Conservation (phyloP, 2,329 filamentous ascomycete genomes). For the Aureobasidium musti region DNA sequence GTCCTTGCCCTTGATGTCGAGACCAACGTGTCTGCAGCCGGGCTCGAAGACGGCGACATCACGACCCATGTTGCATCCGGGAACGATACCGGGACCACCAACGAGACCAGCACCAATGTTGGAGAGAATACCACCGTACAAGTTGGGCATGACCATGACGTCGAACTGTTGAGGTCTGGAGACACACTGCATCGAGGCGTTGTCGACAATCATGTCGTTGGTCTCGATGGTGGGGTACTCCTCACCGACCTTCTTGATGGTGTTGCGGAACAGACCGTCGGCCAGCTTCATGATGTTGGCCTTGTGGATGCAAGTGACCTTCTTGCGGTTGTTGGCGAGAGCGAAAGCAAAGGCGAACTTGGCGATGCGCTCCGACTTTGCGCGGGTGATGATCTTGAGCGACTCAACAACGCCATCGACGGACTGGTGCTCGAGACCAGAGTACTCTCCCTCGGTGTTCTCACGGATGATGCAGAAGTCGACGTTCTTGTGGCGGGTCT, state of each 20-base stretch:
- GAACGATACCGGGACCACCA: conserved; percentile 93
- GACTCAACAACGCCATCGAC: conserved; percentile 96
- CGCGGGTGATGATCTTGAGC: conserved; percentile 99
- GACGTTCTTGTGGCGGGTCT: conserved; percentile 95
- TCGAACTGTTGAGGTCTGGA: conserved; percentile 97
- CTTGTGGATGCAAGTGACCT: conserved; percentile 99
- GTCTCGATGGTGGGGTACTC: conserved; percentile 94
- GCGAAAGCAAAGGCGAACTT: conserved; percentile 99
- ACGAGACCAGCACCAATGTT: conserved; percentile 98
- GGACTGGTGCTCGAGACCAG: conserved; percentile 96
- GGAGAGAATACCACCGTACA: conserved; percentile 98
- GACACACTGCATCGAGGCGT: conserved; percentile 99
- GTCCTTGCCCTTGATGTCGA: conserved; percentile 99
- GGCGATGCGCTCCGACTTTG: conserved; percentile 98
- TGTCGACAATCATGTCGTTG: conserved; percentile 99
- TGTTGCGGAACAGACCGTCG: conserved; percentile 97
- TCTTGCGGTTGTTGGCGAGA: conserved; percentile 97
- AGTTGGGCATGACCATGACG: conserved; percentile 99
- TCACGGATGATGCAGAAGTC: conserved; percentile 99
- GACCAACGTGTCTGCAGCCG: conserved; percentile 97
- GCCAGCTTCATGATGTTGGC: conserved; percentile 99
- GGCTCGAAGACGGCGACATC: conserved; percentile 99
- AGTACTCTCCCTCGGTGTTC: conserved; percentile 99
- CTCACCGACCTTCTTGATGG: conserved; percentile 89
- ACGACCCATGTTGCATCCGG: conserved; percentile 99